Evolutionary conservation across 495 filamentous ascomycete genomes (phyloP), one percentile per base, ranked within the genome.

Genomic region (Thermothielavioides terrestris): DNA sequence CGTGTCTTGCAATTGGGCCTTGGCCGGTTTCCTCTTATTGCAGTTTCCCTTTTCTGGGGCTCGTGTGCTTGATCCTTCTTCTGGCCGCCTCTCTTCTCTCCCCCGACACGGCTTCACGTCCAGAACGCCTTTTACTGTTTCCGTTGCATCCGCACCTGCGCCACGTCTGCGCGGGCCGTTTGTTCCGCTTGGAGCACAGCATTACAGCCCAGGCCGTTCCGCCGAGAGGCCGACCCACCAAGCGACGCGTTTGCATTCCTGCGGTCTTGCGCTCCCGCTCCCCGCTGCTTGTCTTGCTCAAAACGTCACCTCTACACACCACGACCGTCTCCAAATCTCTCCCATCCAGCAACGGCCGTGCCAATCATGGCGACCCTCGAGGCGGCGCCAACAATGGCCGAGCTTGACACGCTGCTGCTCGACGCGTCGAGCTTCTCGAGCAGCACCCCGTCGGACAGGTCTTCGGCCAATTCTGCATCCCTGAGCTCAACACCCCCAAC

Each of bases 401-500:
- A 54, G 31, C 39, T 62, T 32, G 54, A 32, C 36, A 34, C 49
- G 37, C 39, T 65, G 18, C 45, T 59, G 38, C 46, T 51, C n/a
- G n/a, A n/a, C 41, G 60, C 56, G 38, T 46, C 62, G 25, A 67
- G 64, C 56, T 65, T 68, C 44, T 52, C 64, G 23, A 60, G 42
- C 28, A 58, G 26, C 47, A 58, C 67, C 3, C 53, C 64, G 9
- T 57, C 65, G 23, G 69, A 73, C 25, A 59, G 58, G n/a, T 65
- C 59, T 10, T 68, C 67, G 40, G 73, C 72, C 8, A 62, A 69
- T 42, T 47, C 57, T 53, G 66, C 67, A 54, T 74, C 72, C n/a
- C 43, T 69, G n/a, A 71, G 57, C 52, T 73, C 71, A 17, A 76
- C 73, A 6, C 73, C 73, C 1, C 71, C 71, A 1, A 76, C 71